Conservation (phyloP, 768 basidiomycete genomes). For the Mycena amicta region DNA sequence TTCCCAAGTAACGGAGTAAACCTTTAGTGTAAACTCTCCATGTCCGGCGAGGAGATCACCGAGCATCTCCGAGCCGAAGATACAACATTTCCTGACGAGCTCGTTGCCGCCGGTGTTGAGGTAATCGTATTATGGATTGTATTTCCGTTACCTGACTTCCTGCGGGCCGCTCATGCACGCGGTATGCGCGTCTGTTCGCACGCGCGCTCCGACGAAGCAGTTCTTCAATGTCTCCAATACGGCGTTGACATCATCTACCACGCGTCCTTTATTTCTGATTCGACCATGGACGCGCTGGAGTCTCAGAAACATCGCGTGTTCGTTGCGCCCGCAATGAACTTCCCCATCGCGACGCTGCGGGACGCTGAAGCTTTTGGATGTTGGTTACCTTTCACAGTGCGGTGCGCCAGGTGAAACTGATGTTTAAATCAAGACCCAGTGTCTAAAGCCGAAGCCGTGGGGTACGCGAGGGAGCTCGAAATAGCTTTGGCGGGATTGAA, state of each 20-base stretch:
- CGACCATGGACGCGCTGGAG: constrained; percentile 37
- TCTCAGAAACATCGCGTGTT: constrained; percentile 37
- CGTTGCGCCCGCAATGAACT: constrained; percentile 36
- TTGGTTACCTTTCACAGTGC: neutral
- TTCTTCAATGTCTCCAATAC: constrained; percentile 38
- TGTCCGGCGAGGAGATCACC: constrained; percentile 40
- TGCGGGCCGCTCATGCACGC: constrained; percentile 30
- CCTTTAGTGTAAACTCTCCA: constrained; percentile 35
- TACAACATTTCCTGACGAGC: constrained; percentile 36
- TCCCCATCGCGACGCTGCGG: constrained; percentile 27
- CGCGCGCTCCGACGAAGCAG: constrained; percentile 35
- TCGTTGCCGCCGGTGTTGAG: constrained; percentile 37
- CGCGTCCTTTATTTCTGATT: constrained; percentile 37
- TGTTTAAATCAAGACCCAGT: constrained; percentile 11
- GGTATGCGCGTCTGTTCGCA: constrained; percentile 41
- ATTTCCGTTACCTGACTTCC: neutral
- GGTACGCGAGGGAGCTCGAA: constrained; percentile 35
- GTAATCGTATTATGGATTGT: neutral
- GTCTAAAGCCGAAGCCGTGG: constrained; percentile 22
- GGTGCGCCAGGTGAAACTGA: neutral
- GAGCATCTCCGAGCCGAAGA: constrained; percentile 36
- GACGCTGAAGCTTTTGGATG: constrained; percentile 31
- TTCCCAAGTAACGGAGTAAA: too few relatives aligned
- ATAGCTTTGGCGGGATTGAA: constrained; percentile 35
- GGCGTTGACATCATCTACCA: constrained; percentile 35